Percentiles rank a stretch among this genome's conserved stretches.
Conservation (phyloP, 2,329 filamentous ascomycete species). For the Coniochaeta prunicola region DNA sequence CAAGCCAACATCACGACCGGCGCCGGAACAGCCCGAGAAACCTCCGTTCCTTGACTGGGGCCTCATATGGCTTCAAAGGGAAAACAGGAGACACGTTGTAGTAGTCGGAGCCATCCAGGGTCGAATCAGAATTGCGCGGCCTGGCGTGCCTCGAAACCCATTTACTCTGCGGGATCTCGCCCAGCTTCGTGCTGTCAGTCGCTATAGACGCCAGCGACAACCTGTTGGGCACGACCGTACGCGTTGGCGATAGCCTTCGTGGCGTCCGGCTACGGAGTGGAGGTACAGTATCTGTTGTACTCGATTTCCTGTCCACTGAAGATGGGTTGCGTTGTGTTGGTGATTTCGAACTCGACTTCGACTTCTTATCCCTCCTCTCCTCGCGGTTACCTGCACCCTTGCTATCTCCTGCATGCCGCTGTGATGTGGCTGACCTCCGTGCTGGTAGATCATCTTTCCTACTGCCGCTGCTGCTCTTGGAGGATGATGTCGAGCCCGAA, state of each 20-base stretch:
- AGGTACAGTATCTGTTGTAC: neutral
- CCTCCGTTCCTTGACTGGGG: constrained; percentile 16
- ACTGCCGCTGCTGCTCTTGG: neutral
- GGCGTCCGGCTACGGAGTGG: neutral
- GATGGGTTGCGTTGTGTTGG: neutral
- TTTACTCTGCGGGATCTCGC: constrained; percentile 24
- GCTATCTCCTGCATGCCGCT: neutral
- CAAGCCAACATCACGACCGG: neutral
- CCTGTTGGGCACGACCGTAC: constrained; percentile 10
- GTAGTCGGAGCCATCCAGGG: constrained; percentile 9
- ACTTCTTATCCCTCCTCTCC: neutral
- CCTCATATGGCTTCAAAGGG: constrained; percentile 21
- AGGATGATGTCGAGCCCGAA: neutral
- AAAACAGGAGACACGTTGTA: constrained; percentile 23
- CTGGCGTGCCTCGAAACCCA: constrained; percentile 11
- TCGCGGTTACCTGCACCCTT: neutral
- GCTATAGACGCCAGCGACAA: constrained; percentile 22
- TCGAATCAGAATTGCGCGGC: constrained; percentile 6
- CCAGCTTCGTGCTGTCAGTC: constrained; percentile 25
- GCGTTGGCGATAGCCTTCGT: neutral
- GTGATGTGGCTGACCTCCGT: neutral
- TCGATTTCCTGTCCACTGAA: neutral
- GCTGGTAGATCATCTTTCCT: neutral
- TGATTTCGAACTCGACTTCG: neutral
- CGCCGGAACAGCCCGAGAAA: constrained; percentile 20